Conservation (phyloP, 768 basidiomycete genomes). For the Rhizopogon rudus region DNA sequence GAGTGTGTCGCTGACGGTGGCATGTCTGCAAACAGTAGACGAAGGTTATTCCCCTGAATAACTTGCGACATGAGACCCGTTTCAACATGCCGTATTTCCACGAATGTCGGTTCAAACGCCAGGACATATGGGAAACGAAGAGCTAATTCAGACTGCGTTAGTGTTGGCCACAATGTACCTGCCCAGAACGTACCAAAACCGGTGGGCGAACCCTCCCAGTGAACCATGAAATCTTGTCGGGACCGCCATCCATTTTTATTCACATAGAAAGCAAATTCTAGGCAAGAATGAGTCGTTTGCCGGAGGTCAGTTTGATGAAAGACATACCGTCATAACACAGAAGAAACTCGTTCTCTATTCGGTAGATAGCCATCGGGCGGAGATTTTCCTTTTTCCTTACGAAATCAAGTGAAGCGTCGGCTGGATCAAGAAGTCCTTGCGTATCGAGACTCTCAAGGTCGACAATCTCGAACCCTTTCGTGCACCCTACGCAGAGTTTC, state of each 20-base stretch:
- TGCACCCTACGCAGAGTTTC: conserved; percentile 94
- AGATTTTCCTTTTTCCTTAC: conserved; percentile 86
- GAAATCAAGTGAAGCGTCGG: conserved; percentile 88
- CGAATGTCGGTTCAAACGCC: conserved; percentile 94
- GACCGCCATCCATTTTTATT: conserved; percentile 94
- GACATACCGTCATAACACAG: conserved; percentile 92
- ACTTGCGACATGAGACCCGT: conserved; percentile 90
- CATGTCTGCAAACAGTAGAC: conserved; percentile 89
- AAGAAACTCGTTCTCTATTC: conserved; percentile 94
- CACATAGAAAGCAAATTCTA: conserved; percentile 99
- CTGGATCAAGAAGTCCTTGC: conserved; percentile 91
- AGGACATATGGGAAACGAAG: conserved; percentile 95
- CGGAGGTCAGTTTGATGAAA: background rate
- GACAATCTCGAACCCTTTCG: conserved; percentile 97
- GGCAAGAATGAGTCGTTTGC: conserved; percentile 6
- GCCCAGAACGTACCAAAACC: conserved; percentile 75
- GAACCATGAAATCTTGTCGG: conserved; percentile 87
- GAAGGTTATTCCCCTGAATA: conserved; percentile 88
- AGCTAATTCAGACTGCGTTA: conserved; percentile 42
- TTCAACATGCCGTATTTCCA: conserved; percentile 95
- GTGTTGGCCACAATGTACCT: background rate
- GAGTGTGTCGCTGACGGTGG: conserved; percentile 76
- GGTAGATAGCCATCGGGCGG: conserved; percentile 92
- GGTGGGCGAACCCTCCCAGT: conserved; percentile 94
- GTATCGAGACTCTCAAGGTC: conserved; percentile 97